Evolutionary conservation across 2,329 filamentous ascomycete genomes (phyloP).

Genomic region (Colletotrichum scovillei): DNA sequence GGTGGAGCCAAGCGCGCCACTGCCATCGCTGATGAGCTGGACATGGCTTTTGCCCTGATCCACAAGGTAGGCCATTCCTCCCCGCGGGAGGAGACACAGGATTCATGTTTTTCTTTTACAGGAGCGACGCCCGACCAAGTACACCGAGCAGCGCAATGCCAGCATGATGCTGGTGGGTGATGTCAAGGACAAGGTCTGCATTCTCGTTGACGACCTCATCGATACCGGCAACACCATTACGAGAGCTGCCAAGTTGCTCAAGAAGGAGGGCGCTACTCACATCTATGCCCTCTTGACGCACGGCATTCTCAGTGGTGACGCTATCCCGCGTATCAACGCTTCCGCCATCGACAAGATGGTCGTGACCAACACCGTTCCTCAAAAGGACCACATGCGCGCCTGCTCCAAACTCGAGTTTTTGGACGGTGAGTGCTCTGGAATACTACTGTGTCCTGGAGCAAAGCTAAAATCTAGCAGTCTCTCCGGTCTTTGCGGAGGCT

Average conservation of each 20-base stretch:
- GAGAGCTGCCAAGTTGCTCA: slow-evolving; percentile 93
- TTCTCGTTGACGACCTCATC: slow-evolving; percentile 92
- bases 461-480: slow-evolving; percentile 55
- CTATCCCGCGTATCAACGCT: slow-evolving; percentile 92
- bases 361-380: slow-evolving; percentile 95
- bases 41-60: slow-evolving; percentile 96
- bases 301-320: slow-evolving; percentile 94
- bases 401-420: slow-evolving; percentile 93
- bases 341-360: slow-evolving; percentile 93
- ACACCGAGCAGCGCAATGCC: slow-evolving; percentile 88
- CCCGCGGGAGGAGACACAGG: background rate
- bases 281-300: slow-evolving; percentile 96
- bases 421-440: slow-evolving; percentile 60
- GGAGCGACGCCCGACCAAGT: slow-evolving; percentile 90
- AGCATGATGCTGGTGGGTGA: slow-evolving; percentile 97
- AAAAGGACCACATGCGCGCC: slow-evolving; percentile 78
- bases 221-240: slow-evolving; percentile 99
- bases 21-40: slow-evolving; percentile 90
- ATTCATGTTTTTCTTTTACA: slow-evolving; percentile 47
- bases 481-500: slow-evolving; percentile 92
- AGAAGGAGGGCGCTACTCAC: slow-evolving; percentile 91
- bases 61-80: slow-evolving; percentile 79
- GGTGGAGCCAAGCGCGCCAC: slow-evolving; percentile 97
- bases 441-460: background rate
- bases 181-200: slow-evolving; percentile 82